Conservation (phyloP, 192 early-diverging fungal species). For the Chytriomyces sp. region DNA sequence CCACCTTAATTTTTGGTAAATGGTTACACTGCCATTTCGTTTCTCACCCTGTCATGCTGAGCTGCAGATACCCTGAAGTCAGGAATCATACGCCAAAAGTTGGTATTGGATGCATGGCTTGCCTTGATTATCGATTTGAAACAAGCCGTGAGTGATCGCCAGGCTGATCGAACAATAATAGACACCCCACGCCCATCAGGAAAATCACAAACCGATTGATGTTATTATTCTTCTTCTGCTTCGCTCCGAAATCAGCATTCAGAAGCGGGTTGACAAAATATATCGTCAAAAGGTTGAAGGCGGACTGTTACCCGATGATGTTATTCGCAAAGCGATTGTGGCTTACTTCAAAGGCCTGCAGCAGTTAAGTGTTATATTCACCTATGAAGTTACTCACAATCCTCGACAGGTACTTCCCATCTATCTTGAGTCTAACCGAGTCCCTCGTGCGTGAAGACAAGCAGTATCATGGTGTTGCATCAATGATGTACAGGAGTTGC, state of each 20-base stretch:
- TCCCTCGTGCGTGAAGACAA: slow-evolving; percentile 3
- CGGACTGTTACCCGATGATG: neutral
- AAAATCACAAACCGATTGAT: slow-evolving; percentile 14
- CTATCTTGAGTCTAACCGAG: neutral
- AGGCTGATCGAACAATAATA: neutral
- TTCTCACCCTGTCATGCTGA: neutral
- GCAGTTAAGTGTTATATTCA: no score
- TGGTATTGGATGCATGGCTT: slow-evolving; percentile 19
- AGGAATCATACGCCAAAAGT: slow-evolving; percentile 22
- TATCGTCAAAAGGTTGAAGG: neutral
- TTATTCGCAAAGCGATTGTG: neutral
- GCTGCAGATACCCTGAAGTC: slow-evolving; percentile 14
- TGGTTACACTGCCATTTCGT: neutral
- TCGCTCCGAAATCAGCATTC: neutral
- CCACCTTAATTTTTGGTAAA: slow-evolving; percentile 12
- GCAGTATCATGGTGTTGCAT: slow-evolving; percentile 2
- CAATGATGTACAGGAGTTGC: slow-evolving; percentile 1
- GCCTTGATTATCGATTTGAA: slow-evolving; percentile 1
- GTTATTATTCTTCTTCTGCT: slow-evolving; percentile 21
- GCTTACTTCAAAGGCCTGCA: slow-evolving; percentile 15
- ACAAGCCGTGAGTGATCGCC: neutral
- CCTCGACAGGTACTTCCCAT: slow-evolving; percentile 22
- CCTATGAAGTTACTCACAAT: no score
- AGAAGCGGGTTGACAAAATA: slow-evolving; percentile 13
- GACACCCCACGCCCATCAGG: neutral